Conservation (phyloP, 1,139 yeast genomes). For the Kurtzmaniella natalensis region DNA sequence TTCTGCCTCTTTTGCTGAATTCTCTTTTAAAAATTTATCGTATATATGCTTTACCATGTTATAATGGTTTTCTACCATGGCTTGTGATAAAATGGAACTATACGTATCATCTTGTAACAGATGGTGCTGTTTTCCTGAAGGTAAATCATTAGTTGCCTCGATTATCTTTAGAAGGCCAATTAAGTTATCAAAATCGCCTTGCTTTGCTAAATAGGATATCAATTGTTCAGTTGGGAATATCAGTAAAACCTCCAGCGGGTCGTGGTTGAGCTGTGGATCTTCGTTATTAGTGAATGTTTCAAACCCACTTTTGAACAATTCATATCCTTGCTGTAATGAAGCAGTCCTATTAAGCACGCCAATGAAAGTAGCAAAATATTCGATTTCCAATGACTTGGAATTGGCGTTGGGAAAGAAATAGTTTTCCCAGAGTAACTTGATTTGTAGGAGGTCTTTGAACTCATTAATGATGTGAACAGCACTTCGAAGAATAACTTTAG, state of each 20-base stretch:
- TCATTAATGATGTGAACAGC: slow-evolving; percentile 7
- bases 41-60: background rate
- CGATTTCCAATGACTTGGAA: slow-evolving; percentile 1
- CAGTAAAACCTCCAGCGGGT: background rate
- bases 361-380: slow-evolving; percentile 2
- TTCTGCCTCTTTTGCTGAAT: background rate
- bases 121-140: background rate
- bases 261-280: background rate
- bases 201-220: background rate
- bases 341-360: background rate
- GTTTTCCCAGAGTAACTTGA: slow-evolving; percentile 19
- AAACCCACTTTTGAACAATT: background rate
- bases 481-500: background rate
- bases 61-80: slow-evolving; percentile 1
- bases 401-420: slow-evolving; percentile 9
- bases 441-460: slow-evolving; percentile 14
- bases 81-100: background rate
- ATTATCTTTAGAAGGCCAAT: background rate
- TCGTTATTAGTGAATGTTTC: background rate
- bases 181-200: background rate
- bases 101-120: too few relatives aligned
- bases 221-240: background rate
- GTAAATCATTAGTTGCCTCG: background rate
- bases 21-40: background rate
- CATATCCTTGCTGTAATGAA: background rate